A percentile compares a stretch with the other conserved stretches of the same genome.
These are phyloP conservation scores for Nadsonia starkeyi-henricii DNA, from an alignment of 1,139 yeast genomes.

Conservation along the genomic window DNA sequence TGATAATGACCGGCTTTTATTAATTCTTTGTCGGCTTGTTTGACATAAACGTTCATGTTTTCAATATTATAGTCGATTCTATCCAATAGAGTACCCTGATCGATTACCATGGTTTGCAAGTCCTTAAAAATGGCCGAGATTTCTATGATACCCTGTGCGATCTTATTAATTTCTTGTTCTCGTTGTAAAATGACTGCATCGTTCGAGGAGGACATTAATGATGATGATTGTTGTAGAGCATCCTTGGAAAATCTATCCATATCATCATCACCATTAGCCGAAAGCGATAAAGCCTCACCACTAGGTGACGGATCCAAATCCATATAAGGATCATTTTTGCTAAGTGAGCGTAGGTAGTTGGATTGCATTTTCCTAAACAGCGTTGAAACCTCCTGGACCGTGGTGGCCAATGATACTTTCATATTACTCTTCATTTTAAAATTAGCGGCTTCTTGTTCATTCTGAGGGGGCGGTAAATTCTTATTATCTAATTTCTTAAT, in stretches of 20 bases:
- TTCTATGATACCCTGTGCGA: constrained; percentile 90
- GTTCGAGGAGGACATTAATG: constrained; percentile 12
- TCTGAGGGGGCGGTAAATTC: not conserved
- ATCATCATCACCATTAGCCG: constrained; percentile 22
- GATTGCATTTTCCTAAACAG: constrained; percentile 78
- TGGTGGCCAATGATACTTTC: constrained; percentile 71
- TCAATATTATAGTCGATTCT: constrained; percentile 85
- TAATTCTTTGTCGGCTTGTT: constrained; percentile 65
- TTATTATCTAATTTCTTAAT: constrained; percentile 47
- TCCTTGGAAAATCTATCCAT: constrained; percentile 27
- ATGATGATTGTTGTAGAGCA: constrained; percentile 30
- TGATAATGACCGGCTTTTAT: constrained; percentile 69
- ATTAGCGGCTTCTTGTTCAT: constrained; percentile 31
- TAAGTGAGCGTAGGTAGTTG: constrained; percentile 54
- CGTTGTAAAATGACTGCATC: constrained; percentile 44
- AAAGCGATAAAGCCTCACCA: not conserved
- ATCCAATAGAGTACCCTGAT: constrained; percentile 88
- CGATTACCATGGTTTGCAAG: constrained; percentile 80
- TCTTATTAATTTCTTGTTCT: constrained; percentile 74
- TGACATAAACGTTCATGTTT: constrained; percentile 60
- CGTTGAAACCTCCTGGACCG: constrained; percentile 66
- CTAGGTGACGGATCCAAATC: constrained; percentile 19
- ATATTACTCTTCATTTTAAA: constrained; percentile 60
- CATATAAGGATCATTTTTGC: constrained; percentile 19
- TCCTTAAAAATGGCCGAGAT: constrained; percentile 88